Evolutionary conservation across 306 rosid genomes (phyloP), one percentile per base, ranked within the genome.

Genomic region (Abrus precatorius): DNA sequence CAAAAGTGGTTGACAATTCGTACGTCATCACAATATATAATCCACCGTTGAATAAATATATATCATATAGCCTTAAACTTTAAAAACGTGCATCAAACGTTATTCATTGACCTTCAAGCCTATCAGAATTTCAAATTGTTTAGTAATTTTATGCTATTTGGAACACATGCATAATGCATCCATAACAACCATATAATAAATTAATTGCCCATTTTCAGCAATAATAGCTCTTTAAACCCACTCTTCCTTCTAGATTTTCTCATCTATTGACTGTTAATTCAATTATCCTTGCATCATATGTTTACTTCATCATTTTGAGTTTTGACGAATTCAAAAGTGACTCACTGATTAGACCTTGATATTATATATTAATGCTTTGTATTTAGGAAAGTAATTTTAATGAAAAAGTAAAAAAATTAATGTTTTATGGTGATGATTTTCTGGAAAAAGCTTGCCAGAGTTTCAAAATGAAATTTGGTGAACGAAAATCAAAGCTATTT

Each of bases 51-150:
- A 72, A 27, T 20, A 53, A 20, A 52, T 0, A 53, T 52, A 34
- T 9, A 41, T 40, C 5, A 62, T 36, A 32, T 38, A 49, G 28
- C 13, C 6, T 9, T 49, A 76, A 27, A 63, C 52, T 28, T 36
- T 48, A 34, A 40, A 76, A 69, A 38, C 64, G 61, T 63, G 80
- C 73, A 10, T 56, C 7, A 56, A 57, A 74, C 55, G 68, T 57
- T 7, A 29, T 44, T 7, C 47, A 11, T 54, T 72, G 64, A 72
- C 77, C 47, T 3, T 13, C 8, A 34, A n/a, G 33, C 34, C 47
- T 34, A 6, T 44, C 54, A 10, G 8, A 55, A 55, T 41, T 27
- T 73, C 6, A 53, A 72, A 71, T 0, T 9, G 20, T 54, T 72
- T 27, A 41, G 78, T 73, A 53, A 73, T 38, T 36, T 12, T 40